Evolutionary conservation across 2,329 filamentous ascomycete species (phyloP), one percentile per base, ranked within the genome.

Genomic region (Diplodia mutila): DNA sequence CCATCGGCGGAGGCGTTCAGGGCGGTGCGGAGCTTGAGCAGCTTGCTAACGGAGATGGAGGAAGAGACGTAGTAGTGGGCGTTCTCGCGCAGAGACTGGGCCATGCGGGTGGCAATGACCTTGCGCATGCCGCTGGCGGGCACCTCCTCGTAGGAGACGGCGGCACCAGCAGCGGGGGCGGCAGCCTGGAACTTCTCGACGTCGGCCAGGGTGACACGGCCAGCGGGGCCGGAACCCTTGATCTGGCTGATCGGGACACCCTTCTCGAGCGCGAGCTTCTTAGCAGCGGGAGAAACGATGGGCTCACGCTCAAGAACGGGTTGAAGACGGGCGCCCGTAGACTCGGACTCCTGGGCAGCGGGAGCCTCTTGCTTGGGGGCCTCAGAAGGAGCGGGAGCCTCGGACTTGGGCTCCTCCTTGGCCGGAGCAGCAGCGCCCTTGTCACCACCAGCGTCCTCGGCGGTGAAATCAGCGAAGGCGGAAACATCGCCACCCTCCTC

Each of bases 51-150:
- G 68, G 94, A 98, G 78, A 99, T 87, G 74, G 89, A 89, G 75
- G 93, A 91, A 75, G 92, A 92, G 76, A 99, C 94, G 80, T 94
- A 99, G 89, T 97, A 99, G 87, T 98, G 95, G 69, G 95, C 95
- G 87, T 97, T 98, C 83, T 94, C 90, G 81, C 91, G 89, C 80
- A 92, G 87, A 52, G 94, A 98, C 84, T 97, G 87, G 77, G 90
- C 90, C 69, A 99, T 91, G 74, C 95, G 93, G 81, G 84, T 89
- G 80, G 95, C 95, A 80, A 99, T 99, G 73, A 92, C 94, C 89
- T 97, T 98, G 85, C 95, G 94, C 95, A 99, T 99, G 80, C 91
- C 91, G 76, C 86, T 91, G 74, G 94, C 88, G 71, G 93, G 92
- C 70, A 88, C 88, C 78, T 99, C 95, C 82, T 93, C 90, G 82